Evolutionary conservation across 2,329 filamentous ascomycete genomes (phyloP), one percentile per base, ranked within the genome.

Genomic region (Fusarium sp.): DNA sequence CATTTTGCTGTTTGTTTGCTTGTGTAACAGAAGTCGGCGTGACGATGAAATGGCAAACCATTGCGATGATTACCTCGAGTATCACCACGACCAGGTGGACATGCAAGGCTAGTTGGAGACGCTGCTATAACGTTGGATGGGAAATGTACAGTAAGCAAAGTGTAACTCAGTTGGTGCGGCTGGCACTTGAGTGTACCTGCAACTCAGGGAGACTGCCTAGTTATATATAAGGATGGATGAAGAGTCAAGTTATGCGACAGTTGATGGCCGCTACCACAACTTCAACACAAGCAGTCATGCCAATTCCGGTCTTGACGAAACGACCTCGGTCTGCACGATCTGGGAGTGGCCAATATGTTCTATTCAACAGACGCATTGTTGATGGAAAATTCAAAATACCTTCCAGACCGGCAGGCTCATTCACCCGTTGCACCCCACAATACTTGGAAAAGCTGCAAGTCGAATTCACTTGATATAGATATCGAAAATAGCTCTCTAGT

Each of bases 381-480:
- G 55, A 48, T 58, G 41, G 41, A 49, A 58, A 58, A 58, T 58
- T 58, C 55, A 58, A 58, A 58, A 48, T n/a, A 58, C 44, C 29
- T 23, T 37, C 9, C 29, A 16, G 41, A 10, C 27, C n/a, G 31
- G 15, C 29, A 27, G 23, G 23, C 33, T n/a, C 19, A 15, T 25
- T 49, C 31, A 29, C 44, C 31, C 16, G 11, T 15, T 37, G 41
- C 23, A 21, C 23, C 23, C 15, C 31, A 18, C 23, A n/a, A 16
- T 18, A 27, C 31, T n/a, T 29, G 21, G 7, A 4, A 35, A 27
- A 31, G 33, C 10, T 49, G 10, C 12, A 37, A 27, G 31, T 35
- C 11, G 29, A 25, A n/a, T 23, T n/a, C 10, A n/a, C 12, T 27
- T 29, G 31, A 19, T 27, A 10, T n/a, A 27, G 15, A 27, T n/a